These are phyloP conservation scores for Trametes elegans DNA, from an alignment of 768 basidiomycete species.

Conservation along the genomic window DNA sequence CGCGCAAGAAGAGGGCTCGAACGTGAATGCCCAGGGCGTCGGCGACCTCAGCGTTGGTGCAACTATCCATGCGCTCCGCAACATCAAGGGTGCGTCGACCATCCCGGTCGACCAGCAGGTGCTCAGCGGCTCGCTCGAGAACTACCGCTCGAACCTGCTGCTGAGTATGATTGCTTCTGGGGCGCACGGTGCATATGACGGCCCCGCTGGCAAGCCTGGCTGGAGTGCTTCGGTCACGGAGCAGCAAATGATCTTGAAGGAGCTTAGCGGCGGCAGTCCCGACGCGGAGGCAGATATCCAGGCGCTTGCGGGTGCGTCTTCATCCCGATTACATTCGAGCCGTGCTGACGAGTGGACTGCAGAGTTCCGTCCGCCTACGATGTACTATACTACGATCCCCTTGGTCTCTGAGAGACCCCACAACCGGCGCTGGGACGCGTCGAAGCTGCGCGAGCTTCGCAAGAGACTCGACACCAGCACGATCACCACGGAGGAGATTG, in stretches of 20 bases:
- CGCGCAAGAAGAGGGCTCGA: constrained; percentile 60
- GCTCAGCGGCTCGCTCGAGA: constrained; percentile 87
- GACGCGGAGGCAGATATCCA: constrained; percentile 86
- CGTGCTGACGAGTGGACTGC: constrained; percentile 10
- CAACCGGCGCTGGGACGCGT: constrained; percentile 90
- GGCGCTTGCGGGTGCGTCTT: constrained; percentile 72
- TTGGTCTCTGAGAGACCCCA: constrained; percentile 81
- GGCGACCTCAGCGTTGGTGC: constrained; percentile 85
- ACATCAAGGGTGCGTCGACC: constrained; percentile 88
- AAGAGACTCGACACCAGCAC: constrained; percentile 91
- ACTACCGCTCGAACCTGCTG: constrained; percentile 89
- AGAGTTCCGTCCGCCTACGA: constrained; percentile 91
- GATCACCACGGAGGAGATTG: constrained; percentile 82
- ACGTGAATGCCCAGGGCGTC: constrained; percentile 72
- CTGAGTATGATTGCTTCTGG: constrained; percentile 86
- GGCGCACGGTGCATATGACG: constrained; percentile 58
- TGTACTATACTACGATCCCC: constrained; percentile 97
- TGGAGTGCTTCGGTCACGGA: constrained; percentile 80
- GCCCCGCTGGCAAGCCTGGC: constrained; percentile 57
- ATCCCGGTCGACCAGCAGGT: constrained; percentile 94
- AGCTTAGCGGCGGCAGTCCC: constrained; percentile 71
- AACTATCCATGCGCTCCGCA: constrained; percentile 82
- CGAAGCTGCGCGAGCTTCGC: constrained; percentile 89
- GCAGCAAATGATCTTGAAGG: constrained; percentile 96
- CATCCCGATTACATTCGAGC: background rate